Conservation (phyloP, 306 rosid genomes). For the Geum urbanum region DNA sequence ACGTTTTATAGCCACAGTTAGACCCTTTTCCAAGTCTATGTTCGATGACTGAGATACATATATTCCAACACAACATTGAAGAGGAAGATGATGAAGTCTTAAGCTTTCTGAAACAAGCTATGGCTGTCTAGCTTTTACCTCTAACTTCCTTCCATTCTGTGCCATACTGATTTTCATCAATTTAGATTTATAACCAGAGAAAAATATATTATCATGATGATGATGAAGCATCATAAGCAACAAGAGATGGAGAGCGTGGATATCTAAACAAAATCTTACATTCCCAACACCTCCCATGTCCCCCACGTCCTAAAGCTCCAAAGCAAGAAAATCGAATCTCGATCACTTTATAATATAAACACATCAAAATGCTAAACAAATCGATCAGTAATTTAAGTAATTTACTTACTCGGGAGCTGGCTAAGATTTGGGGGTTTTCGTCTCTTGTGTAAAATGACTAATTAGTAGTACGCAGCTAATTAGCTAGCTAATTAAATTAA, state of each 20-base stretch:
- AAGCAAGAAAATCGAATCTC: constrained; percentile 12
- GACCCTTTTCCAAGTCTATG: background rate
- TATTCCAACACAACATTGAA: background rate
- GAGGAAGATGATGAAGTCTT: background rate
- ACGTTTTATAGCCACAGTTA: background rate
- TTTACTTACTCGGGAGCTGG: constrained; percentile 3
- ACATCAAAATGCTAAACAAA: constrained; percentile 7
- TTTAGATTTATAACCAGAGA: constrained; percentile 3
- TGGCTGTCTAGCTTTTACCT: background rate
- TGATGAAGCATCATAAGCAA: constrained; percentile 1
- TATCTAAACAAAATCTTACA: constrained; percentile 38
- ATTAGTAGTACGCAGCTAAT: background rate
- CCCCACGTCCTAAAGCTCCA: constrained; percentile 13
- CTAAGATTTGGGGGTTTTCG: background rate
- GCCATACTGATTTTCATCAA: constrained; percentile 13
- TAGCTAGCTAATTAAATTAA: background rate
- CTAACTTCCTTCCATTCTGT: constrained; percentile 8
- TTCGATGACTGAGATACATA: background rate
- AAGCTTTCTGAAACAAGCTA: no score
- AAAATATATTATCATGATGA: background rate
- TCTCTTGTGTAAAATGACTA: background rate
- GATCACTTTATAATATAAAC: constrained; percentile 12
- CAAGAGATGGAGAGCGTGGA: constrained; percentile 27
- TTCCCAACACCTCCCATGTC: constrained; percentile 44
- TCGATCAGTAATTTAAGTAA: background rate